Percentiles rank a stretch among this genome's conserved stretches.
Evolutionary conservation across 2,329 filamentous ascomycete species (phyloP).

Genomic region (Cordyceps fumosorosea): DNA sequence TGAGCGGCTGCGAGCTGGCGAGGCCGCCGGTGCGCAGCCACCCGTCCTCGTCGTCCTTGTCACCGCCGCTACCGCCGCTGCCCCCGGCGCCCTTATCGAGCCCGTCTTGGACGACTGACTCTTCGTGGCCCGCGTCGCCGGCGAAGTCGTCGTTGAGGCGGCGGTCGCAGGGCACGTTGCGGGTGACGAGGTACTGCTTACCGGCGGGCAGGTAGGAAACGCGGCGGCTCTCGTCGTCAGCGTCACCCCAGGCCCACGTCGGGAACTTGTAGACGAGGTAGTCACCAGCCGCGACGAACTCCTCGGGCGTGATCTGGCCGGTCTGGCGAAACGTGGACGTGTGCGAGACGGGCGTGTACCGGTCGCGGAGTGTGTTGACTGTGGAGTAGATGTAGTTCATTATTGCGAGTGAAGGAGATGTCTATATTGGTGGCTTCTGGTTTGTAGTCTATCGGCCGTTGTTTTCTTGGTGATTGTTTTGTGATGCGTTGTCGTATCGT

Average conservation of each 20-base stretch:
- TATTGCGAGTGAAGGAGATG: conserved; percentile 21
- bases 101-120: conserved; percentile 75
- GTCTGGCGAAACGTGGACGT: conserved; percentile 90
- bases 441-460: neutral
- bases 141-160: conserved; percentile 91
- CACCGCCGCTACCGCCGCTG: conserved; percentile 28
- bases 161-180: conserved; percentile 88
- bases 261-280: conserved; percentile 99
- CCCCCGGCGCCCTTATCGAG: conserved; percentile 36
- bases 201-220: conserved; percentile 74
- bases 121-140: conserved; percentile 77
- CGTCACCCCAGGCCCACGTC: conserved; percentile 94
- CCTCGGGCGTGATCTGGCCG: conserved; percentile 93
- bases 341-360: conserved; percentile 80
- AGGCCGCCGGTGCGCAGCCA: conserved; percentile 86
- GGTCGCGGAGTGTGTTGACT: conserved; percentile 85
- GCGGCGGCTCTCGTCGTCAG: conserved; percentile 71
- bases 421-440: neutral
- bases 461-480: neutral
- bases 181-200: conserved; percentile 93
- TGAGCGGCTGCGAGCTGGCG: conserved; percentile 66
- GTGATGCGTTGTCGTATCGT: neutral
- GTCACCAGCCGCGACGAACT: conserved; percentile 92
- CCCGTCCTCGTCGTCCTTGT: conserved; percentile 68
- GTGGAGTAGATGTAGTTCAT: conserved; percentile 94